phyloP scores from a whole-genome alignment of 139 green algal genomes.

The Ulvella scutata region DNA sequence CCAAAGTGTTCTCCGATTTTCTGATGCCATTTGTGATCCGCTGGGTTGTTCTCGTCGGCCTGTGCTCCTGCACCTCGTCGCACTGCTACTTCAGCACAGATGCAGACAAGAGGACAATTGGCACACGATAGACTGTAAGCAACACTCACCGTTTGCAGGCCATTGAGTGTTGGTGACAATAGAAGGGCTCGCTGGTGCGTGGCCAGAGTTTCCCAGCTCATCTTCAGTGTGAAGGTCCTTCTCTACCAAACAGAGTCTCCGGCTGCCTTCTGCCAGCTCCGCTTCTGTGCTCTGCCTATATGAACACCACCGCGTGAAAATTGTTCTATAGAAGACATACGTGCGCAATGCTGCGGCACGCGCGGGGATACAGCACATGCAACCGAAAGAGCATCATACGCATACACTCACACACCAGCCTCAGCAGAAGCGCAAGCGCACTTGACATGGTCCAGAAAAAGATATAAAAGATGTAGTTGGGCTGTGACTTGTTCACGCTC shows the following conservation, averaged over 20 bases:
- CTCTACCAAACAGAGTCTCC: neutral
- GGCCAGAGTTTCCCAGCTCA: neutral
- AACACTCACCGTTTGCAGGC: neutral
- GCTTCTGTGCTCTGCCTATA: neutral
- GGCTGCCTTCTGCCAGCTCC: neutral
- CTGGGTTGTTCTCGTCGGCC: neutral
- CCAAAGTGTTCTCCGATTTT: neutral
- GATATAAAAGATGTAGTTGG: constrained; percentile 51
- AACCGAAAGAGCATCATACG: neutral
- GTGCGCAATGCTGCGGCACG: neutral
- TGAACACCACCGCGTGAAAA: too few species aligned
- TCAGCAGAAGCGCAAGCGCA: neutral
- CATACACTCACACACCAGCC: neutral
- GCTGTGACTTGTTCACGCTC: constrained; percentile 27
- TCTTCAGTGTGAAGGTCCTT: neutral
- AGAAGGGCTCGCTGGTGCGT: too few species aligned
- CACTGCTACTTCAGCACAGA: neutral
- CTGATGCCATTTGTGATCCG: neutral
- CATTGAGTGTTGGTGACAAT: neutral
- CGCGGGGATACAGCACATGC: neutral
- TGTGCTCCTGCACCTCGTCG: too few species aligned
- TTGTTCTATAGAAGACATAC: too few species aligned
- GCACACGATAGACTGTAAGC: neutral
- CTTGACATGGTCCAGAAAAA: constrained; percentile 57
- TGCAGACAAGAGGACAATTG: neutral